A percentile compares a stretch with the other conserved stretches of the same genome.
phyloP scores from a whole-genome alignment of 2,329 filamentous ascomycete species.

The Colletotrichum sp. region DNA sequence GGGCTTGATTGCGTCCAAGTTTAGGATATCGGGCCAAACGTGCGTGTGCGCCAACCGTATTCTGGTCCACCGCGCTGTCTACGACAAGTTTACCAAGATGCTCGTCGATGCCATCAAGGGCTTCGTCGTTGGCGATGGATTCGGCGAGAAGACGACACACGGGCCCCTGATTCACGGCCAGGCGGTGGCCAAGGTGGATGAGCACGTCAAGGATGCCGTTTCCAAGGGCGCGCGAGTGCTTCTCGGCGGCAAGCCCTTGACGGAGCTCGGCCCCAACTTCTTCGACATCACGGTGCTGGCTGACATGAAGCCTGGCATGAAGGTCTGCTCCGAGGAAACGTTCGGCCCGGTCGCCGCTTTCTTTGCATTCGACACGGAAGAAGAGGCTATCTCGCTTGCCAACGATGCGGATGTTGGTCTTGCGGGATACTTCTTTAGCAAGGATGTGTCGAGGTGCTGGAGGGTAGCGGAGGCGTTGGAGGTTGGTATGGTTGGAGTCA shows the following conservation, averaged over 20 bases:
- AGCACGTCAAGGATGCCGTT: constrained; percentile 73
- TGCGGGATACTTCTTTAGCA: constrained; percentile 66
- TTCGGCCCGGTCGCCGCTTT: constrained; percentile 52
- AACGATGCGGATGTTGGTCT: constrained; percentile 66
- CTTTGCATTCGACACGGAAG: constrained; percentile 46
- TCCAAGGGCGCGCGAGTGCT: constrained; percentile 71
- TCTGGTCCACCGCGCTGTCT: constrained; percentile 65
- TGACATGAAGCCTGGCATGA: constrained; percentile 45
- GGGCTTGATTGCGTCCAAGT: constrained; percentile 53
- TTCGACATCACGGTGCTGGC: constrained; percentile 52
- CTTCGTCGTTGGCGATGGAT: constrained; percentile 74
- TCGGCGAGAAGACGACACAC: constrained; percentile 72
- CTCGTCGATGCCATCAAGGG: constrained; percentile 65
- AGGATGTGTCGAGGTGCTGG: constrained; percentile 57
- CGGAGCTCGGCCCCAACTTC: constrained; percentile 45
- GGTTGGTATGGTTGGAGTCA: constrained; percentile 64
- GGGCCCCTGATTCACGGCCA: constrained; percentile 74
- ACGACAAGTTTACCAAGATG: constrained; percentile 66
- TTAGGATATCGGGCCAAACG: constrained; percentile 68
- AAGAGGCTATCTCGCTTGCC: constrained; percentile 45
- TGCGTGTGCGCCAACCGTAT: constrained; percentile 72
- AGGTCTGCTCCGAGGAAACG: constrained; percentile 52
- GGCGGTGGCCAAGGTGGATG: constrained; percentile 74
- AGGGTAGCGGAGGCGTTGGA: constrained; percentile 61
- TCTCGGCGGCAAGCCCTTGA: constrained; percentile 57